These are phyloP conservation scores for Alternaria burnsii DNA, from an alignment of 2,329 filamentous ascomycete species.

Conservation along the genomic window DNA sequence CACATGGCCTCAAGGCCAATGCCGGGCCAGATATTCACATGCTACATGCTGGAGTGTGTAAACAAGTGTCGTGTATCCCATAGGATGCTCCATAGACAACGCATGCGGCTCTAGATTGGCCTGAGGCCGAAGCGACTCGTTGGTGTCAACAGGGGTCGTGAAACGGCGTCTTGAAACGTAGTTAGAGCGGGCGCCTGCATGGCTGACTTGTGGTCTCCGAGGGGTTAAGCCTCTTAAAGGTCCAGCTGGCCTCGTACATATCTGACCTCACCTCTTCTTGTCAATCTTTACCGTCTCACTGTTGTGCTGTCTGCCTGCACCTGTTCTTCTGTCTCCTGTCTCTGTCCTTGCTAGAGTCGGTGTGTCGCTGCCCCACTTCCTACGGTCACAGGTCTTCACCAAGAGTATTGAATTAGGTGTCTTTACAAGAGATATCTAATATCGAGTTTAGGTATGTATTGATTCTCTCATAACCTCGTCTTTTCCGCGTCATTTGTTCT, in stretches of 20 bases:
- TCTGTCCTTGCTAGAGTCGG: constrained; percentile 7
- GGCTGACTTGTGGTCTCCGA: constrained; percentile 36
- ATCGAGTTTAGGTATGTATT: constrained; percentile 11
- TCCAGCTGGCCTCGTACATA: constrained; percentile 28
- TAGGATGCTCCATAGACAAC: neutral
- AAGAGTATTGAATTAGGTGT: neutral
- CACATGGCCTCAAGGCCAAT: neutral
- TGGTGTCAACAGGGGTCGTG: constrained; percentile 48
- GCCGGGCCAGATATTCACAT: neutral
- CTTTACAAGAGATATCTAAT: neutral
- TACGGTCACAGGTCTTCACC: neutral
- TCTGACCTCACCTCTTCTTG: constrained; percentile 31
- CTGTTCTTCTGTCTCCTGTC: constrained; percentile 7
- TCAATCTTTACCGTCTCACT: constrained; percentile 14
- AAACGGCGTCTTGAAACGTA: constrained; percentile 49
- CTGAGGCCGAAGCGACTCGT: constrained; percentile 32
- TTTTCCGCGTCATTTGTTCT: neutral
- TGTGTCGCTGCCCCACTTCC: constrained; percentile 15
- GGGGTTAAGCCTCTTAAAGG: constrained; percentile 29
- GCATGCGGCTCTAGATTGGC: constrained; percentile 18
- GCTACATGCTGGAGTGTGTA: neutral
- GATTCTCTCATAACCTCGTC: neutral
- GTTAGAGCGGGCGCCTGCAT: constrained; percentile 44
- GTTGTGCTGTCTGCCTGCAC: constrained; percentile 10
- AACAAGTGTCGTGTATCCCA: neutral